Evolutionary conservation across 2,329 filamentous ascomycete genomes (phyloP).

Genomic region (Cadophora gregata): DNA sequence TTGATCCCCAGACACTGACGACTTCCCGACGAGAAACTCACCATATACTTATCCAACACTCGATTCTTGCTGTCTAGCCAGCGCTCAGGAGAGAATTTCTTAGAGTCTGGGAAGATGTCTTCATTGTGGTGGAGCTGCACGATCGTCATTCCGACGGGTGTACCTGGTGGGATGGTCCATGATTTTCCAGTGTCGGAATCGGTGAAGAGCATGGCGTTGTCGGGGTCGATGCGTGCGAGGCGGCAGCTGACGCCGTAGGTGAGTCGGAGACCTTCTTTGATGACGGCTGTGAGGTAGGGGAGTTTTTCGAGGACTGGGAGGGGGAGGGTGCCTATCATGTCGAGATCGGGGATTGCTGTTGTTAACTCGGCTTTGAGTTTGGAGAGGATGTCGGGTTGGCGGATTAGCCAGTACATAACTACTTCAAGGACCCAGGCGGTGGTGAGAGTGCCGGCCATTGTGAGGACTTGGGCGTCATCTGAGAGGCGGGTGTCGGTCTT

Average conservation of each 20-base stretch:
- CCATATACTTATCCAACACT: constrained; percentile 46
- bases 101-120: constrained; percentile 47
- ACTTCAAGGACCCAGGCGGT: constrained; percentile 45
- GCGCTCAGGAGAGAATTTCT: constrained; percentile 49
- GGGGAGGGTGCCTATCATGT: constrained; percentile 25
- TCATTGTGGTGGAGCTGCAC: constrained; percentile 49
- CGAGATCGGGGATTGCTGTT: constrained; percentile 27
- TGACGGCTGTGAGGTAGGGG: constrained; percentile 43
- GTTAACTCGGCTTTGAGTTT: constrained; percentile 47
- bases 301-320: constrained; percentile 38
- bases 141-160: constrained; percentile 48
- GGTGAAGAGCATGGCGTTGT: constrained; percentile 33
- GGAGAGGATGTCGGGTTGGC: constrained; percentile 40
- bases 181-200: constrained; percentile 24
- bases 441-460: constrained; percentile 48
- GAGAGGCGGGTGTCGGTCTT: constrained; percentile 44
- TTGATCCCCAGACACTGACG: constrained; percentile 49
- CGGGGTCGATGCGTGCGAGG: constrained; percentile 40
- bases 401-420: constrained; percentile 46
- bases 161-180: constrained; percentile 41
- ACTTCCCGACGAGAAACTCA: constrained; percentile 50
- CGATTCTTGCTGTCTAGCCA: constrained; percentile 47
- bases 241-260: constrained; percentile 43
- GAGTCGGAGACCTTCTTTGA: constrained; percentile 46
- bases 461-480: constrained; percentile 44